Evolutionary conservation across 2,329 filamentous ascomycete species (phyloP).

Genomic region (Coniochaeta sp.): DNA sequence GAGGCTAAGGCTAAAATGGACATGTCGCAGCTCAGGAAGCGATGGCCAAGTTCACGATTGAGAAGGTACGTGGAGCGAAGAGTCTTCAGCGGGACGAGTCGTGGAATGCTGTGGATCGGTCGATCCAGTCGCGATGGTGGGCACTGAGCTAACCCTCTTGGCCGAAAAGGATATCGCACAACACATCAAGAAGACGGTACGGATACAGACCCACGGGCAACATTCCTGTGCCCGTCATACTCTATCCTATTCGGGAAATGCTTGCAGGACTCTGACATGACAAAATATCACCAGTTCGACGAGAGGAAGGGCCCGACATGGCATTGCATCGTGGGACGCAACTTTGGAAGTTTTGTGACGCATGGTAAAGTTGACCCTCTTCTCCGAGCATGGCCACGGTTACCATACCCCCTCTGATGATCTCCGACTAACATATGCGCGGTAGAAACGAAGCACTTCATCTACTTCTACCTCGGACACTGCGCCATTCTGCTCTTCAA

Average conservation of each 20-base stretch:
- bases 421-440: background rate
- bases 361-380: conserved; percentile 66
- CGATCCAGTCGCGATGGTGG: background rate
- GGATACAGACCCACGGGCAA: conserved; percentile 10
- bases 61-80: conserved; percentile 42
- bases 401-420: conserved; percentile 1
- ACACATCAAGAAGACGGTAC: conserved; percentile 87
- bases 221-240: background rate
- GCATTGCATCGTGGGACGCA: conserved; percentile 98
- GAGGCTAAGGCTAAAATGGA: background rate
- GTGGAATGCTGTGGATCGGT: background rate
- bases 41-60: conserved; percentile 55
- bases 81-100: background rate
- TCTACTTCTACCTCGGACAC: conserved; percentile 99
- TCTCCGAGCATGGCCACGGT: background rate
- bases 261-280: conserved; percentile 6
- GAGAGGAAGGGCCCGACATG: conserved; percentile 95
- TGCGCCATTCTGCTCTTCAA: conserved; percentile 98
- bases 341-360: conserved; percentile 98
- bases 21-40: conserved; percentile 47
- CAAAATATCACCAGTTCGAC: conserved; percentile 64
- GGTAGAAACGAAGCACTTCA: conserved; percentile 97
- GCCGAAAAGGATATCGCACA: conserved; percentile 75
- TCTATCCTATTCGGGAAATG: background rate
- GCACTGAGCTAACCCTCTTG: background rate